Evolutionary conservation across 768 basidiomycete genomes (phyloP).

Genomic region (Cubamyces sp.): DNA sequence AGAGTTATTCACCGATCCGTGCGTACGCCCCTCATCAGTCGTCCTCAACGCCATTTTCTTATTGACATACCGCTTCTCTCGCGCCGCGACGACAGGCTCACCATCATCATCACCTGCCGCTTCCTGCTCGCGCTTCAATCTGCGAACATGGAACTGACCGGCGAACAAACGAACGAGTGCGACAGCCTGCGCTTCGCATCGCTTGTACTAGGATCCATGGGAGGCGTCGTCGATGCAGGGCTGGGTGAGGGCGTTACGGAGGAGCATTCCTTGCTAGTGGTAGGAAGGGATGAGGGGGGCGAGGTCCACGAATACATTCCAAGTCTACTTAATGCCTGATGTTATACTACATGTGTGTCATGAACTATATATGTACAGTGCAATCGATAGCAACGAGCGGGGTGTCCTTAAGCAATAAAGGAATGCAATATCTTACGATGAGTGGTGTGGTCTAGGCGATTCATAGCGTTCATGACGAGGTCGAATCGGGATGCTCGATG

Average conservation of each 20-base stretch:
- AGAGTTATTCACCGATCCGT: not conserved
- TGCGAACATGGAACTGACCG: not conserved
- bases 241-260: not conserved
- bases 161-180: not conserved
- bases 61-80: not conserved
- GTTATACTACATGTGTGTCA: not conserved
- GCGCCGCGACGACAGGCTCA: not conserved
- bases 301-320: not conserved
- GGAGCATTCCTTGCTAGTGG: not conserved
- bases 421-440: not conserved
- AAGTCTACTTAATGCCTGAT: not conserved
- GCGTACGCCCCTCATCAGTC: not conserved
- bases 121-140: conserved; percentile 7
- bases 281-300: too few species aligned
- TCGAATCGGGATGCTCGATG: not conserved
- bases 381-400: not conserved
- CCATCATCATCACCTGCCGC: not conserved
- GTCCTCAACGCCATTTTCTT: not conserved
- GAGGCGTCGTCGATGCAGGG: not conserved
- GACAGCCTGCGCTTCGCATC: conserved; percentile 3
- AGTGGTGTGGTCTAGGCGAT: not conserved
- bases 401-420: not conserved
- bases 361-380: not conserved
- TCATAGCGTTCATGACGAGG: not conserved
- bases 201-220: not conserved